Base-by-base conservation (phyloP, 768 basidiomycete species). In the Russula lepida region DNA sequence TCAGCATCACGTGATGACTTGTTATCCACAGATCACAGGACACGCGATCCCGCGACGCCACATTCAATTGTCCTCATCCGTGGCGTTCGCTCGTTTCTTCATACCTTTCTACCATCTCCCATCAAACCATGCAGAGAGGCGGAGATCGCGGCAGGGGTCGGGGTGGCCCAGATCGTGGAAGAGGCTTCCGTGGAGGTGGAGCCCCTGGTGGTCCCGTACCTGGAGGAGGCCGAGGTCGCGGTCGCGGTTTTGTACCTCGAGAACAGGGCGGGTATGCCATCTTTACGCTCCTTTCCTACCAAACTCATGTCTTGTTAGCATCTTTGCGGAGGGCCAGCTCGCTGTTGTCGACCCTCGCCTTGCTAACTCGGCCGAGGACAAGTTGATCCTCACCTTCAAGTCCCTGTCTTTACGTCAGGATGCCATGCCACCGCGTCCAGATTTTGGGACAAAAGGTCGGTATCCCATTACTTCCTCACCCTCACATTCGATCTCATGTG, bases 331-430 rank as follows among this genome's bases (percentile, higher is more conserved):
- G 1, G 70, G 70, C 43, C 63, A 63, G 56, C 70, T 69, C 71
- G 85, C 68, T 65, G 75, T 80, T 15, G 70, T 91, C 44, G 78
- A 83, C 60, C 72, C 74, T 48, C 88, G 89, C 72, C 71, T 73
- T 35, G 74, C 77, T 54, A 61, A 71, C 61, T 77, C 76, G 1
- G 56, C 62, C 9, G 76, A 80, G 67, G 76, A 80, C 52, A 67
- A 71, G 4, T 73, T 82, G 4, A 70, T 83, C n/a, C 67, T 70
- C 54, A 68, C 67, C 32, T 74, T 75, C 47, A 72, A 66, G 12
- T 66, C 65, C 8, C 54, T 72, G 33, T 69, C 69, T 23, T 57
- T 76, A 15, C 56, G 62, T 15, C 63, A 69, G 28, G 68, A 63
- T 17, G 70, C 73, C 30, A 74, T 80, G 63, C 82, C 82, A 28